Percentiles rank a stretch among this genome's conserved stretches.
phyloP scores from a whole-genome alignment of 2,329 filamentous ascomycete species.

The Atkinsonella hypoxylon region DNA sequence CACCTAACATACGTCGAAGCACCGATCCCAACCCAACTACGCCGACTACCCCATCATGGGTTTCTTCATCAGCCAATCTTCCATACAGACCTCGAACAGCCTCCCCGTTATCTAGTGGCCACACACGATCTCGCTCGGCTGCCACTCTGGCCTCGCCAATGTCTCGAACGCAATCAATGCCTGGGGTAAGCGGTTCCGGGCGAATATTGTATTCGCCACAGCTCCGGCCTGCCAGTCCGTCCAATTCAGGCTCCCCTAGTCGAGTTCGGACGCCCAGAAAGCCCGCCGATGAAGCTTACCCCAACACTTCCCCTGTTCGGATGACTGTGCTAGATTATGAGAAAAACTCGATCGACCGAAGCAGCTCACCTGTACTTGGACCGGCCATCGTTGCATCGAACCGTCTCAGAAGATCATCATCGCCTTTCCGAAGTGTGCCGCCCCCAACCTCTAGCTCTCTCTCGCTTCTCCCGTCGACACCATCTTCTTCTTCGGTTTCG shows the following conservation, averaged over 20 bases:
- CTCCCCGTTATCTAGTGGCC: constrained; percentile 45
- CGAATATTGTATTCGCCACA: constrained; percentile 44
- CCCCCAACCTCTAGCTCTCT: constrained; percentile 26
- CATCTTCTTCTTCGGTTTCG: constrained; percentile 34
- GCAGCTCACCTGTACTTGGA: constrained; percentile 37
- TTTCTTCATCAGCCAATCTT: constrained; percentile 27
- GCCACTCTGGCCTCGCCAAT: constrained; percentile 44
- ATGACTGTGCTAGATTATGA: constrained; percentile 44
- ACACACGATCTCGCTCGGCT: constrained; percentile 46
- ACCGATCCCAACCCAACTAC: constrained; percentile 45
- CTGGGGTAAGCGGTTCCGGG: constrained; percentile 47
- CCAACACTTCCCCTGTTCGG: constrained; percentile 39
- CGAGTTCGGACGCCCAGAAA: constrained; percentile 42
- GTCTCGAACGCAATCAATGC: constrained; percentile 53
- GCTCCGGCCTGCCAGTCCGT: constrained; percentile 40
- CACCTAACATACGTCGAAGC: constrained; percentile 41
- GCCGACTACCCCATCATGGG: constrained; percentile 39
- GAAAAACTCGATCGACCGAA: constrained; percentile 35
- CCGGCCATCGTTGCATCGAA: constrained; percentile 18
- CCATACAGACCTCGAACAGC: constrained; percentile 51
- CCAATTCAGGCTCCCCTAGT: constrained; percentile 34
- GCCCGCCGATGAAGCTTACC: constrained; percentile 48
- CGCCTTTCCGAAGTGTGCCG: constrained; percentile 39
- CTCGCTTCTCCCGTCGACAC: constrained; percentile 27
- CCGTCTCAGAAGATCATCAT: constrained; percentile 39